phyloP scores from a whole-genome alignment of 2,329 filamentous ascomycete genomes.

The Apiospora sp. region DNA sequence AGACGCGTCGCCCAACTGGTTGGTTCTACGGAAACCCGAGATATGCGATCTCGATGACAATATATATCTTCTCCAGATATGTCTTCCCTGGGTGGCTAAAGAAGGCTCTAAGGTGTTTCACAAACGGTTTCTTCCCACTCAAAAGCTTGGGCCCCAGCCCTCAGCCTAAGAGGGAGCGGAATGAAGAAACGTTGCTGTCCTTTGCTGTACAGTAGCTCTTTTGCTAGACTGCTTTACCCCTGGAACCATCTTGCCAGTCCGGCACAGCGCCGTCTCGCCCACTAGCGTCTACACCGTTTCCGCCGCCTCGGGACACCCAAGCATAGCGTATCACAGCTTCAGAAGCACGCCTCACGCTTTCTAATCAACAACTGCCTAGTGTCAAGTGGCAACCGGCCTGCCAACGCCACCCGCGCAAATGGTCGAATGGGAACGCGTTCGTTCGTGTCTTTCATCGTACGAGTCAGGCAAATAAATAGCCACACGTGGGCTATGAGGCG shows the following conservation, averaged over 20 bases:
- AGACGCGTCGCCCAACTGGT: neutral
- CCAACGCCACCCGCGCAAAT: neutral
- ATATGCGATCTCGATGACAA: conserved; percentile 11
- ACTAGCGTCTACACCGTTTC: conserved; percentile 1
- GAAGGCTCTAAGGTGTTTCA: neutral
- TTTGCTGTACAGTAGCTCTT: conserved; percentile 13
- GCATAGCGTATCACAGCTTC: neutral
- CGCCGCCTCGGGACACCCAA: neutral
- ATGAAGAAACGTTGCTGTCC: neutral
- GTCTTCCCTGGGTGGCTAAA: neutral
- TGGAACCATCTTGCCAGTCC: neutral
- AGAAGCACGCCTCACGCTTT: neutral
- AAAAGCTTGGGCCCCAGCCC: neutral
- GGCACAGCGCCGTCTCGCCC: neutral
- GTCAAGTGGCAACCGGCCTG: neutral
- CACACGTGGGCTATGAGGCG: neutral
- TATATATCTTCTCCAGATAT: neutral
- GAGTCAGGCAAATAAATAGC: neutral
- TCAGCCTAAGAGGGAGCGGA: neutral
- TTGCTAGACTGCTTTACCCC: conserved; percentile 8
- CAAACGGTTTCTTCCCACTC: neutral
- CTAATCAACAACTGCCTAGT: neutral
- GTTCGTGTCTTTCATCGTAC: neutral
- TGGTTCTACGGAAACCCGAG: neutral
- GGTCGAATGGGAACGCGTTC: neutral